Evolutionary conservation across 2,329 filamentous ascomycete genomes (phyloP).

Genomic region (Lasiodiplodia sp.): DNA sequence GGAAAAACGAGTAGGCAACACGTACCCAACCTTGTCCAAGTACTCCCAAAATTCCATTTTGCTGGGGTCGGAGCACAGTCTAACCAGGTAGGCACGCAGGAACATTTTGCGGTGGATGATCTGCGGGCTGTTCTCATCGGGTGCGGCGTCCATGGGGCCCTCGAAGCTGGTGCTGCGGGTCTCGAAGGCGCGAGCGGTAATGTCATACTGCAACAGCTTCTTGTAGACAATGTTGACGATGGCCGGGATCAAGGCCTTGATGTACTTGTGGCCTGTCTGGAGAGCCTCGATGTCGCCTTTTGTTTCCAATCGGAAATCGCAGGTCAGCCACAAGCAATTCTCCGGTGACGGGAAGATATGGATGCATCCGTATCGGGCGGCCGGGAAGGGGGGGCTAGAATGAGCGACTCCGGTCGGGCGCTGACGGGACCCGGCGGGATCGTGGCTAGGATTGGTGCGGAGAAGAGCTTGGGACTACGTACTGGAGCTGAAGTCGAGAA

Average conservation of each 20-base stretch:
- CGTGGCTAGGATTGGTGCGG: neutral
- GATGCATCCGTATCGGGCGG: neutral
- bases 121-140: conserved; percentile 74
- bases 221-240: conserved; percentile 86
- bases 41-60: conserved; percentile 84
- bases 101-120: conserved; percentile 82
- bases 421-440: neutral
- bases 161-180: conserved; percentile 68
- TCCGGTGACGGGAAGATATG: neutral
- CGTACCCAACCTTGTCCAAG: conserved; percentile 79
- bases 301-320: neutral
- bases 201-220: conserved; percentile 81
- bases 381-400: neutral
- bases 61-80: conserved; percentile 76
- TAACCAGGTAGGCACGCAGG: conserved; percentile 74
- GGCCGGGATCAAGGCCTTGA: conserved; percentile 81
- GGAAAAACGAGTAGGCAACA: neutral
- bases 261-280: conserved; percentile 73
- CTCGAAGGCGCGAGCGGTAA: conserved; percentile 79
- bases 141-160: conserved; percentile 68
- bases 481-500: conserved; percentile 78
- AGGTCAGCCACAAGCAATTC: conserved; percentile 4
- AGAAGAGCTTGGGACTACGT: conserved; percentile 41
- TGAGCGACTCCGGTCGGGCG: neutral
- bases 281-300: conserved; percentile 76